Evolutionary conservation across 2,329 filamentous ascomycete species (phyloP).

Genomic region (Chaetoscypha palmicola): DNA sequence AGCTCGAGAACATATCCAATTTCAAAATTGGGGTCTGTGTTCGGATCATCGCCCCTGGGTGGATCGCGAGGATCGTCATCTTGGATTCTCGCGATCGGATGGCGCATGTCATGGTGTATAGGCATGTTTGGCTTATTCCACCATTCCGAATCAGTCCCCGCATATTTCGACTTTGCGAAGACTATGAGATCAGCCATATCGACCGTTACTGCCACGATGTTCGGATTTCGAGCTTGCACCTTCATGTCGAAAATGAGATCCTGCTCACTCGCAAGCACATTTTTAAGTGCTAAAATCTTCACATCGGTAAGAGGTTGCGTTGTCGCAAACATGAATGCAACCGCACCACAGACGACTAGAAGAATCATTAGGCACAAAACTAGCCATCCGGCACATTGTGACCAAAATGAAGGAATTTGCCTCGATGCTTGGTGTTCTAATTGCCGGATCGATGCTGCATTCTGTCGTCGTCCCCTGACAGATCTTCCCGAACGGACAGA

Average conservation of each 20-base stretch:
- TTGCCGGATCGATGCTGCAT: constrained; percentile 54
- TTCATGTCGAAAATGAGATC: constrained; percentile 91
- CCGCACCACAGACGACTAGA: constrained; percentile 74
- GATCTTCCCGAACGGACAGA: constrained; percentile 57
- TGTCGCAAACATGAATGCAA: constrained; percentile 84
- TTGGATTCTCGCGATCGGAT: constrained; percentile 31
- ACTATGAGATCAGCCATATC: constrained; percentile 84
- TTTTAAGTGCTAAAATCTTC: constrained; percentile 71
- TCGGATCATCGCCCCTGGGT: constrained; percentile 51
- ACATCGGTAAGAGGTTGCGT: constrained; percentile 81
- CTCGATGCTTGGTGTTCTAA: constrained; percentile 67
- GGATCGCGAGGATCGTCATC: constrained; percentile 30
- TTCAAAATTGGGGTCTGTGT: constrained; percentile 73
- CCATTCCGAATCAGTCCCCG: constrained; percentile 57
- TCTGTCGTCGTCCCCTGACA: constrained; percentile 45
- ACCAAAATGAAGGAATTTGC: constrained; percentile 54
- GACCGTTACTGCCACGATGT: constrained; percentile 81
- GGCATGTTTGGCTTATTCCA: constrained; percentile 39
- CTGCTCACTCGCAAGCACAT: constrained; percentile 88
- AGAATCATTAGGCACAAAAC: constrained; percentile 76
- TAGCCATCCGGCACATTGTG: constrained; percentile 77
- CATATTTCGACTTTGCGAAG: constrained; percentile 88
- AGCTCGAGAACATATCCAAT: constrained; percentile 85
- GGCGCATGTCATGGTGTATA: constrained; percentile 19
- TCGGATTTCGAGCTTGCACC: constrained; percentile 85